Conservation (phyloP, 106 monocot genomes). For the Dendrobium huoshanense region DNA sequence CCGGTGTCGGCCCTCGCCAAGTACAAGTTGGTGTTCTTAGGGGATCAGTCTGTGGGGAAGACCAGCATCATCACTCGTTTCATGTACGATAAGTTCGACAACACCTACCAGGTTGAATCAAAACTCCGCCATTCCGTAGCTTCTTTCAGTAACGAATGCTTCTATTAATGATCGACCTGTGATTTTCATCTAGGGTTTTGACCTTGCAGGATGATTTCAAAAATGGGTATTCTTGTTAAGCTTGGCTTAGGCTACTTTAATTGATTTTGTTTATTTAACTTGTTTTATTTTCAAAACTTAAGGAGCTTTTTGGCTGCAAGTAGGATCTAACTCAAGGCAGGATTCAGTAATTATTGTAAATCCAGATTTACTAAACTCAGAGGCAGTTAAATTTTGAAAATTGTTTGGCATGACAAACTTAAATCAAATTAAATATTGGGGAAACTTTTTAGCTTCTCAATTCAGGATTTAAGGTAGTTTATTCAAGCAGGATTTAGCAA, state of each 20-base stretch:
- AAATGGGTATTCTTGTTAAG: not conserved
- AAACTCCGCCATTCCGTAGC: not conserved
- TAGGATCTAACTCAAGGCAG: too few relatives aligned
- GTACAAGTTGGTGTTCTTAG: slow-evolving; percentile 29
- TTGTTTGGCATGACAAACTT: too few relatives aligned
- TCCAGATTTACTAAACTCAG: too few relatives aligned
- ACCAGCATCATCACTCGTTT: slow-evolving; percentile 32
- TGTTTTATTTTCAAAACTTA: not conserved
- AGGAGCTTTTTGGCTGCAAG: not conserved
- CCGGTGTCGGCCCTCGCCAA: slow-evolving; percentile 26
- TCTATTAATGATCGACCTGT: not conserved
- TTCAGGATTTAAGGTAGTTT: too few relatives aligned
- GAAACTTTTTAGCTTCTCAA: too few relatives aligned
- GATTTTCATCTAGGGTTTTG: not conserved
- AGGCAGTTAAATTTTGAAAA: too few relatives aligned
- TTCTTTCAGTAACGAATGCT: not conserved
- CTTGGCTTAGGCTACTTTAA: not conserved
- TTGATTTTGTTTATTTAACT: too few relatives aligned
- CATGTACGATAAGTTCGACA: slow-evolving; percentile 33
- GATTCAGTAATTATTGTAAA: too few relatives aligned
- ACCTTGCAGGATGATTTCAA: not conserved
- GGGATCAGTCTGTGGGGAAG: slow-evolving; percentile 28
- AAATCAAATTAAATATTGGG: too few relatives aligned
- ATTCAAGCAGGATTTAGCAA: too few relatives aligned
- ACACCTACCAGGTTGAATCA: slow-evolving; percentile 20